Base-by-base conservation (phyloP, 2,329 filamentous ascomycete species). In the Pyrenophora tritici-repentis region DNA sequence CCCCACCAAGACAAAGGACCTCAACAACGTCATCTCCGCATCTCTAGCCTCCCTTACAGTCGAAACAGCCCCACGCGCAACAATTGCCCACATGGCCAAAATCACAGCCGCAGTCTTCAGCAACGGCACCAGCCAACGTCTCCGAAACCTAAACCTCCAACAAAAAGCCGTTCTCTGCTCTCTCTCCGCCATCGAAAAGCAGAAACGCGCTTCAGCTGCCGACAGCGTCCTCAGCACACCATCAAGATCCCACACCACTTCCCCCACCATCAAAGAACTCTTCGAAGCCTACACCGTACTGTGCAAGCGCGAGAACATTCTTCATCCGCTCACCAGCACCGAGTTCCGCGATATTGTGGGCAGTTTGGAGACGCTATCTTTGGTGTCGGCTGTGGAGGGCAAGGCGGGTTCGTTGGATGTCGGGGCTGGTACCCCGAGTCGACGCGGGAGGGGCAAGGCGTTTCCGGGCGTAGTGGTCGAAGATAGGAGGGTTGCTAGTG, bases 141-240 rank as follows among this genome's bases (percentile, higher is more conserved):
- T 99, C 12, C 88, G 89, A 72, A 86, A 87, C 4, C 83, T 99
- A 49, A 99, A 97, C 70, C 81, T 99, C 2, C 95, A 99, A 70
- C 94, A 99, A 73, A 97, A 96, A 73, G 94, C 93, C 3, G 91
- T 93, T 0, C 81, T 99, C 8, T 99, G 94, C 76, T 86, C 93
- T 0, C 80, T 99, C 12, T 82, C 93, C 33, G 90, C 91, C 2
- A 84, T 94, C n/a, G 92, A 97, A 72, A 90, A 88, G 63, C 86
- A 85, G 56, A 87, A 84, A 60, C 80, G 84, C 41, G 77, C 70
- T n/a, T 65, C 68, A 1, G 67, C 63, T 6, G 61, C 59, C 26
- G 65, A 73, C 12, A 62, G 34, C 20, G 53, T 70, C 12, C 47
- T 71, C 6, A 58, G 59, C 9, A 79, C 77, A 0, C 76, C 77